phyloP scores from a whole-genome alignment of 768 basidiomycete genomes.

The Lactifluus hygrophoroides region DNA sequence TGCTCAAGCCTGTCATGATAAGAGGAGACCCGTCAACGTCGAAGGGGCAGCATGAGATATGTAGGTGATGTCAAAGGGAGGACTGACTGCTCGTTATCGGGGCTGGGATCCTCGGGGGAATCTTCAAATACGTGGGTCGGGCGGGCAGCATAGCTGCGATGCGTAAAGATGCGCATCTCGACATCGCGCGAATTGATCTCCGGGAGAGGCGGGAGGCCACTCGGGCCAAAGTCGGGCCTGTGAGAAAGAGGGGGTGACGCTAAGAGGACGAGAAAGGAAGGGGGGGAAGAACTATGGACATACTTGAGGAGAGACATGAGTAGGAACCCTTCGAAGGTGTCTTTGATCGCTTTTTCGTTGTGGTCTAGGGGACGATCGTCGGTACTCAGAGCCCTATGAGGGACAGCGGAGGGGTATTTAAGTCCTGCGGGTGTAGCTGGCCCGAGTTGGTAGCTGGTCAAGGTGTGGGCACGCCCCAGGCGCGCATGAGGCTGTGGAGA shows the following conservation, averaged over 20 bases:
- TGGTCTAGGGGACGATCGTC: neutral
- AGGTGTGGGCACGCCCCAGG: neutral
- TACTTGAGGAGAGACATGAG: conserved; percentile 14
- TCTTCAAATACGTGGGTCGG: conserved; percentile 76
- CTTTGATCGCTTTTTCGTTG: neutral
- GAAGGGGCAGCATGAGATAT: neutral
- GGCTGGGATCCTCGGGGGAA: conserved; percentile 57
- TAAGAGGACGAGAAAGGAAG: neutral
- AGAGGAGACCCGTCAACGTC: neutral
- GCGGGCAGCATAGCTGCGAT: conserved; percentile 60
- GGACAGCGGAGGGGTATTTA: conserved; percentile 9
- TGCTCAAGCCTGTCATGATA: conserved; percentile 52
- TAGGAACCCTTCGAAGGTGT: conserved; percentile 12
- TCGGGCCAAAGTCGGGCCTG: conserved; percentile 30
- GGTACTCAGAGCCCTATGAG: neutral
- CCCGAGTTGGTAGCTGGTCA: neutral
- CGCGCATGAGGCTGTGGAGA: neutral
- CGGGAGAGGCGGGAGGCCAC: conserved; percentile 49
- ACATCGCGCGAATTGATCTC: conserved; percentile 40
- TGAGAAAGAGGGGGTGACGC: neutral
- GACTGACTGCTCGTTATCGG: conserved; percentile 72
- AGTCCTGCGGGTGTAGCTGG: neutral
- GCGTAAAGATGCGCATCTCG: conserved; percentile 57
- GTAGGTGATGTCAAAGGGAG: neutral
- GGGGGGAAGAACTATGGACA: neutral